phyloP scores from a whole-genome alignment of 1,139 yeast species.

The Hyphopichia buzzinii region DNA sequence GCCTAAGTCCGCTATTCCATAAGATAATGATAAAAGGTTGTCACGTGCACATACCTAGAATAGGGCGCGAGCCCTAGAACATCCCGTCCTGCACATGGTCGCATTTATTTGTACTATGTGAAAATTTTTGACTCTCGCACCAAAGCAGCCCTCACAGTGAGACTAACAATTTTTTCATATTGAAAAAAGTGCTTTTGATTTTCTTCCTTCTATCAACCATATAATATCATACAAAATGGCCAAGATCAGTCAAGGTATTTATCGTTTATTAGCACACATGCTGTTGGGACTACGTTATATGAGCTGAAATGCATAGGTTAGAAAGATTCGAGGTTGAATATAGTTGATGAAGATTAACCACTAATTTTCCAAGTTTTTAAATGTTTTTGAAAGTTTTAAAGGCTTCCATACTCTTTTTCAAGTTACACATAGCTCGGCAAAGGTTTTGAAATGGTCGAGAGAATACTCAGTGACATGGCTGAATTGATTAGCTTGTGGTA shows the following conservation, averaged over 20 bases:
- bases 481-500: too few species aligned
- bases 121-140: background rate
- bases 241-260: constrained; percentile 63
- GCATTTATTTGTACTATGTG: background rate
- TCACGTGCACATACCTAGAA: constrained; percentile 1
- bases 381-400: too few species aligned
- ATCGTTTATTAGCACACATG: constrained; percentile 6
- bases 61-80: constrained; percentile 3
- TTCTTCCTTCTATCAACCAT: constrained; percentile 2
- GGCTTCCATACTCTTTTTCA: too few species aligned
- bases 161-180: constrained; percentile 1
- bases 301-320: too few species aligned
- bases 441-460: too few species aligned
- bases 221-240: constrained; percentile 44
- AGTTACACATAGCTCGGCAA: too few species aligned
- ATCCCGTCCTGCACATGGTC: background rate
- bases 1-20: too few species aligned
- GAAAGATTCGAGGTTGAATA: too few species aligned
- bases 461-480: too few species aligned
- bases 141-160: background rate
- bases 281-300: background rate
- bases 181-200: background rate
- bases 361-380: too few species aligned
- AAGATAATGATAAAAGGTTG: too few species aligned
- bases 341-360: too few species aligned